Conservation (phyloP, 2,329 filamentous ascomycete genomes). For the Aureobasidium melanogenum region DNA sequence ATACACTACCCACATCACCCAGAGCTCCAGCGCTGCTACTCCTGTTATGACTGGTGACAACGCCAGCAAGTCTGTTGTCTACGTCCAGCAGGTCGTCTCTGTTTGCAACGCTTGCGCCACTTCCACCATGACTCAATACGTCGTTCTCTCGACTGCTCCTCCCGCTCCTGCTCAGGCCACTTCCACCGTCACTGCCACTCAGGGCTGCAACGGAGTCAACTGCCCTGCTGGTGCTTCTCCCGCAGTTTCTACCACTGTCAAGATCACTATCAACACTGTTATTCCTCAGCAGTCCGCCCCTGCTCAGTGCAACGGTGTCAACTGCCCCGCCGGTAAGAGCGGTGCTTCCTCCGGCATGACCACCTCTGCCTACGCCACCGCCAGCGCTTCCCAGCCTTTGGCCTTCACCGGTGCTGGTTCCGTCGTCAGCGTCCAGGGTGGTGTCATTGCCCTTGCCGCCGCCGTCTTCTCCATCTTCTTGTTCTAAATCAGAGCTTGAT, state of each 20-base stretch:
- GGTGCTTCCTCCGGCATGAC: not conserved
- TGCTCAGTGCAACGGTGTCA: not conserved
- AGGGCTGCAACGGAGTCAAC: not conserved
- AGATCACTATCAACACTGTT: not conserved
- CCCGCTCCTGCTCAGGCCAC: slow-evolving; percentile 3
- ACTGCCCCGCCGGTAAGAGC: not conserved
- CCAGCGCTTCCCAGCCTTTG: not conserved
- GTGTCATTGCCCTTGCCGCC: not conserved
- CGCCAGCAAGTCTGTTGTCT: not conserved
- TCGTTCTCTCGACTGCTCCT: slow-evolving; percentile 13
- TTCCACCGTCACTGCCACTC: slow-evolving; percentile 20
- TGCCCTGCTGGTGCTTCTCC: not conserved
- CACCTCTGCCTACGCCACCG: not conserved
- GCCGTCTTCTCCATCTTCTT: not conserved
- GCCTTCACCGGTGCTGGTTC: slow-evolving; percentile 7
- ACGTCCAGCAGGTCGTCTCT: not conserved
- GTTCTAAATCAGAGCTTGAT: not conserved
- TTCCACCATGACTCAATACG: not conserved
- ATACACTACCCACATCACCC: not conserved
- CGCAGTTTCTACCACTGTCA: not conserved
- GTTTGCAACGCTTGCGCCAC: not conserved
- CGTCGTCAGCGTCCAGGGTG: not conserved
- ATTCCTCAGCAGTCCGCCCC: not conserved
- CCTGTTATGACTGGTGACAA: not conserved
- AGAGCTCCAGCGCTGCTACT: not conserved